Percentiles rank a stretch among this genome's conserved stretches.
phyloP scores from a whole-genome alignment of 2,329 filamentous ascomycete species.

The Cadophora sp. region DNA sequence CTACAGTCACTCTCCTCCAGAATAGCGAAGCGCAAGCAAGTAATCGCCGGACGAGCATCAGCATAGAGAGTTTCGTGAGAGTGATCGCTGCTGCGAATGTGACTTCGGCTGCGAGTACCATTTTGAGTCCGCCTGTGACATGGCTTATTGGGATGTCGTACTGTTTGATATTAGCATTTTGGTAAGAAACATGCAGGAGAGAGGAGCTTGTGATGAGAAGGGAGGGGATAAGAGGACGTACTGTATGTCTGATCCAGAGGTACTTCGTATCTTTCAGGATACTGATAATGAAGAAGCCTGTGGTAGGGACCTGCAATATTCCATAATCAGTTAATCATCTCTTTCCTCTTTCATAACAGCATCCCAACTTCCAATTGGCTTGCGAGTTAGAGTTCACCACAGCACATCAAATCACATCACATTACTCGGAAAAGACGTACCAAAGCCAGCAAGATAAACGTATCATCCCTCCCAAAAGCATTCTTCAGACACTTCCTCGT shows the following conservation, averaged over 20 bases:
- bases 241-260: constrained; percentile 49
- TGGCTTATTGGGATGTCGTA: constrained; percentile 48
- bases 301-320: constrained; percentile 42
- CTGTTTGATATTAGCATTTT: constrained; percentile 27
- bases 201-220: not conserved
- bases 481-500: constrained; percentile 52
- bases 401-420: not conserved
- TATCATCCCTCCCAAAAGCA: constrained; percentile 55
- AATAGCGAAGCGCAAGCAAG: constrained; percentile 33
- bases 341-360: not conserved
- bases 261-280: constrained; percentile 47
- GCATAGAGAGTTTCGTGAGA: constrained; percentile 49
- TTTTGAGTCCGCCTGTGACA: constrained; percentile 47
- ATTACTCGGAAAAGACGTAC: constrained; percentile 24
- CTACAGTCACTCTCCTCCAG: constrained; percentile 37
- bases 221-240: constrained; percentile 14
- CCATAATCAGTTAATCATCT: not conserved
- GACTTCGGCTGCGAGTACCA: constrained; percentile 49
- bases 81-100: constrained; percentile 47
- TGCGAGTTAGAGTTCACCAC: not conserved
- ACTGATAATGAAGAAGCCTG: constrained; percentile 48
- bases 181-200: too few species aligned
- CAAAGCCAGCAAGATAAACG: constrained; percentile 53
- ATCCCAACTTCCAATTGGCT: not conserved
- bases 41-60: constrained; percentile 44